Evolutionary conservation across 805 yeast genomes (phyloP), one percentile per base, ranked within the genome.

Genomic region (Ogataea angusta): DNA sequence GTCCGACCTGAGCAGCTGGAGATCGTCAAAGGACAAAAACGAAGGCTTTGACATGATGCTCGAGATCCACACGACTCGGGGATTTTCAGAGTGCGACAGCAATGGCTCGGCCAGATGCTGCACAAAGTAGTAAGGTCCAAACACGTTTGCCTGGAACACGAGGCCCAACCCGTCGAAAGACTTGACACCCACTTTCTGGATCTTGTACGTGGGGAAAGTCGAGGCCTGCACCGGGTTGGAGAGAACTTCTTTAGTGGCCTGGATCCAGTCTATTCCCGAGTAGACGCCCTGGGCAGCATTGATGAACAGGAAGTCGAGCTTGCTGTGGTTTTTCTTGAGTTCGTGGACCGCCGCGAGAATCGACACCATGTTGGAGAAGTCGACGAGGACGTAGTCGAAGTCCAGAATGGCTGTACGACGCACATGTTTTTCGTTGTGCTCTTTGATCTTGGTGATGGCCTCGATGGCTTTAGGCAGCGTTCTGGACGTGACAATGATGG

Each of bases 61-160:
- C 2, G 95, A 82, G 27, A 93, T 78, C 96, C 97, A 90, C 19
- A 89, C 68, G 27, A 89, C 68, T 41, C 75, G 73, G 0, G 93
- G 89, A 22, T 66, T 63, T 2, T 69, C 66, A 0, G 60, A 55
- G 18, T 54, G 52, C 3, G 64, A 59, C 8, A 63, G 49, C n/a
- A 90, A 63, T 26, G 78, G 63, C 2, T 77, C 77, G 28, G 70
- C 60, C 15, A 91, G 64, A 47, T 76, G 80, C 51, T 84, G 85
- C 39, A 90, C 71, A 38, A 93, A 66, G 61, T 81, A 93, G 66
- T 85, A 90, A 2, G 98, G 98, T 0, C 95, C 96, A 65, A 93
- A 87, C n/a, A 91, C 96, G 58, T 93, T 93, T 5, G 93, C 95
- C 63, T 93, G 95, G 67, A 91, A 93, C 4, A 89, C 88, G 22